Evolutionary conservation across 208 protist species (phyloP).

Genomic region (Leishmania turanica): DNA sequence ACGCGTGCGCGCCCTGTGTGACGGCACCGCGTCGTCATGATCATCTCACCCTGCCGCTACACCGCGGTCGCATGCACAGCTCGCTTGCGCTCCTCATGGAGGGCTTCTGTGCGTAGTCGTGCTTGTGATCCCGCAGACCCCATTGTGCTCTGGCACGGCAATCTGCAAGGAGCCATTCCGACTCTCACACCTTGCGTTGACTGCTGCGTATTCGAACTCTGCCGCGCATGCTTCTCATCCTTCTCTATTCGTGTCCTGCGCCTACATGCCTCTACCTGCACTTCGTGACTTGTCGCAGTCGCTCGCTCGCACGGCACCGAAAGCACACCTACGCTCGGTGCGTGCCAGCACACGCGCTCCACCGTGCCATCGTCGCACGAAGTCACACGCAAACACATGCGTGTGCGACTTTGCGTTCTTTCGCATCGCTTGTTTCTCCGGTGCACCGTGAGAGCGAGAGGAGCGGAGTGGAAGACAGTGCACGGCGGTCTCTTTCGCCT

Average conservation of each 20-base stretch:
- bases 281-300: constrained; percentile 1
- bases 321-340: neutral
- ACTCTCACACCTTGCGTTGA: neutral
- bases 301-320: neutral
- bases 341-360: neutral
- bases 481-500: neutral
- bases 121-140: neutral
- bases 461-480: too few species aligned
- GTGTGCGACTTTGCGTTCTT: neutral
- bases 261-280: neutral
- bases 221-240: neutral
- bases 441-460: neutral
- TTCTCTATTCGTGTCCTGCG: neutral
- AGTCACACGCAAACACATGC: neutral
- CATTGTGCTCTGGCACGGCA: neutral
- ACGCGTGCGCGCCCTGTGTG: neutral
- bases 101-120: too few species aligned
- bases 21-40: neutral
- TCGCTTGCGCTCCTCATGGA: neutral
- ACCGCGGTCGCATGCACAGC: neutral
- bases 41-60: neutral
- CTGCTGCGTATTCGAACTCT: neutral
- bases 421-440: neutral
- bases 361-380: neutral
- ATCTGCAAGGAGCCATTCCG: neutral